Conservation (phyloP, 176 grass and related monocot species). For the Zoysia japonica region DNA sequence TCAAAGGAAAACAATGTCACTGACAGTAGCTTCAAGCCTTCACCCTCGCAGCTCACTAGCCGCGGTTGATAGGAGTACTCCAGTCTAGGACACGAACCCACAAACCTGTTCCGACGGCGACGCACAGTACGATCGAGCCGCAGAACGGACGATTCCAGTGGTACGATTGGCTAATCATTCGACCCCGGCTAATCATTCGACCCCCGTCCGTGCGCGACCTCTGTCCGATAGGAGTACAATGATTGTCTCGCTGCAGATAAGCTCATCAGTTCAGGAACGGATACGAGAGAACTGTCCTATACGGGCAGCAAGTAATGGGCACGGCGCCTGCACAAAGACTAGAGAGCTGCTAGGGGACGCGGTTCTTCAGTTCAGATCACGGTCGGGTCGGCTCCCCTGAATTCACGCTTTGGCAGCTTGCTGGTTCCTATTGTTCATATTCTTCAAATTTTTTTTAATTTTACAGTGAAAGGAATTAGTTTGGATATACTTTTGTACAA, state of each 20-base stretch:
- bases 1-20: neutral
- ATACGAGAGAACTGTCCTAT: slow-evolving; percentile 12
- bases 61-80: neutral
- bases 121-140: neutral
- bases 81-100: neutral
- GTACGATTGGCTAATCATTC: slow-evolving; percentile 16
- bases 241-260: slow-evolving; percentile 13
- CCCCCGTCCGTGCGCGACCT: slow-evolving; percentile 14
- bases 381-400: slow-evolving; percentile 34
- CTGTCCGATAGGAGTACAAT: neutral
- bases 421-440: neutral
- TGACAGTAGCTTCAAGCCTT: neutral
- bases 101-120: neutral
- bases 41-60: neutral
- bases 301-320: neutral
- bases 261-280: slow-evolving; percentile 9
- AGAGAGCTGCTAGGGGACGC: neutral
- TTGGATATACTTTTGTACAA: neutral
- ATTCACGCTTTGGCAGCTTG: slow-evolving; percentile 33
- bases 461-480: no score
- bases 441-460: no score
- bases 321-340: neutral
- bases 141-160: neutral
- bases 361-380: slow-evolving; percentile 42
- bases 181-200: slow-evolving; percentile 19